Conservation (phyloP, 208 protist species). For the Leishmania amazonensis region DNA sequence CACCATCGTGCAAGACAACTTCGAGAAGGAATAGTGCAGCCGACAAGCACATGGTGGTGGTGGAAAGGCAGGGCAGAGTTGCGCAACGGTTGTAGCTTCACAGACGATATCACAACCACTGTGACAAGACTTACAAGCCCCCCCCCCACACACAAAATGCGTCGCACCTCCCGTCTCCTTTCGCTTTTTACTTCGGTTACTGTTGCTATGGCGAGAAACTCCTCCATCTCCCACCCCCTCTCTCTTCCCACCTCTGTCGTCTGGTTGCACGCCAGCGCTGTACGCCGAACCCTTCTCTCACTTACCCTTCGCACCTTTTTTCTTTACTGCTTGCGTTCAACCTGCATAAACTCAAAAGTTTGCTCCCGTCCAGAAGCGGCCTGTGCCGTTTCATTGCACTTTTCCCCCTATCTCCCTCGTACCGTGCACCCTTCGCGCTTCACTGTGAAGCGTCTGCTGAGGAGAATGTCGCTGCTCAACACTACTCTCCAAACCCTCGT, state of each 20-base stretch:
- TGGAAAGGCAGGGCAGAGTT: background rate
- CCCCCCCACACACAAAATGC: background rate
- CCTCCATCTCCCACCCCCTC: background rate
- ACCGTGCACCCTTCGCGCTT: background rate
- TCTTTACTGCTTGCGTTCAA: background rate
- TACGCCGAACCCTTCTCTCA: background rate
- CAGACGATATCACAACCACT: background rate
- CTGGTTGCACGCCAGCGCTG: background rate
- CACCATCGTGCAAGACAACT: background rate
- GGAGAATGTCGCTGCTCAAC: constrained; percentile 81
- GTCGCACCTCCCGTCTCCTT: background rate
- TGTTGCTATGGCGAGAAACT: background rate
- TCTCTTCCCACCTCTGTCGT: background rate
- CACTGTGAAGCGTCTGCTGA: background rate
- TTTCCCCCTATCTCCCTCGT: background rate
- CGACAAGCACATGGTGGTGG: background rate
- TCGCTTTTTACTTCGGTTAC: background rate
- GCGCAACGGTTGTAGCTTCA: background rate
- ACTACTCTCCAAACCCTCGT: constrained; percentile 86
- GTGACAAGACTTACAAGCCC: background rate
- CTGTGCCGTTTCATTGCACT: background rate
- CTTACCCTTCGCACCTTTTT: no score
- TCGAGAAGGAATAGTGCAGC: background rate
- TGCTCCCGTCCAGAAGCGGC: background rate
- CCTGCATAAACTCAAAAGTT: background rate